These are phyloP conservation scores for Calamus simplicifolius DNA, from an alignment of 176 grass and related monocot genomes.

Conservation along the genomic window DNA sequence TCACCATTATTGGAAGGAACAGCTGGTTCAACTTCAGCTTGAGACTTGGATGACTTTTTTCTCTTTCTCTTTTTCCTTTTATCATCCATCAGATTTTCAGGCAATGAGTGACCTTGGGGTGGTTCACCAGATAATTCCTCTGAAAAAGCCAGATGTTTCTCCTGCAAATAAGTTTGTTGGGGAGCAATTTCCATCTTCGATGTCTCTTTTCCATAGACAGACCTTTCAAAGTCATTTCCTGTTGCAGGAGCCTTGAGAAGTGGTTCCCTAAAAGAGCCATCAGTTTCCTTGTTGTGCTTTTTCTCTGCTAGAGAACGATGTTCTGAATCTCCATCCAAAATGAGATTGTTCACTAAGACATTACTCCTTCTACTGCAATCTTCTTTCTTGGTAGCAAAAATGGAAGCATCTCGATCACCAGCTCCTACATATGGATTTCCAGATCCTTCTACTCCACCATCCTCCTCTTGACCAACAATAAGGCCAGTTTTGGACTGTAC, in stretches of 20 bases:
- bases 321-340: slow-evolving; percentile 4
- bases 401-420: slow-evolving; percentile 6
- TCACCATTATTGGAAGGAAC: slow-evolving; percentile 6
- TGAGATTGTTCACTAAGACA: background rate
- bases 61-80: slow-evolving; percentile 55
- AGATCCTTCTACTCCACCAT: slow-evolving; percentile 15
- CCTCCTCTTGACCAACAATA: slow-evolving; percentile 23
- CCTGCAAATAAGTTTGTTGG: background rate
- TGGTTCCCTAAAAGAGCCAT: slow-evolving; percentile 24
- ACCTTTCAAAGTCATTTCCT: slow-evolving; percentile 10
- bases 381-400: slow-evolving; percentile 18
- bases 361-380: slow-evolving; percentile 15
- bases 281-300: slow-evolving; percentile 37
- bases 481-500: slow-evolving; percentile 14
- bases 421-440: slow-evolving; percentile 13
- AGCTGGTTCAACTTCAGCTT: slow-evolving; percentile 27
- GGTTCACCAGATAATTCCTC: slow-evolving; percentile 3
- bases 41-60: slow-evolving; percentile 18
- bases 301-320: slow-evolving; percentile 31
- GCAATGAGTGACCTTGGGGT: background rate
- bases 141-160: slow-evolving; percentile 1
- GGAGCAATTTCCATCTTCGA: slow-evolving; percentile 7
- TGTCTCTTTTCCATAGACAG: slow-evolving; percentile 7
- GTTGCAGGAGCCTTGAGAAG: slow-evolving; percentile 14
- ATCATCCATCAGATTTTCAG: slow-evolving; percentile 22